Evolutionary conservation across 2,329 filamentous ascomycete species (phyloP).

Genomic region (Penicillium decumbens): DNA sequence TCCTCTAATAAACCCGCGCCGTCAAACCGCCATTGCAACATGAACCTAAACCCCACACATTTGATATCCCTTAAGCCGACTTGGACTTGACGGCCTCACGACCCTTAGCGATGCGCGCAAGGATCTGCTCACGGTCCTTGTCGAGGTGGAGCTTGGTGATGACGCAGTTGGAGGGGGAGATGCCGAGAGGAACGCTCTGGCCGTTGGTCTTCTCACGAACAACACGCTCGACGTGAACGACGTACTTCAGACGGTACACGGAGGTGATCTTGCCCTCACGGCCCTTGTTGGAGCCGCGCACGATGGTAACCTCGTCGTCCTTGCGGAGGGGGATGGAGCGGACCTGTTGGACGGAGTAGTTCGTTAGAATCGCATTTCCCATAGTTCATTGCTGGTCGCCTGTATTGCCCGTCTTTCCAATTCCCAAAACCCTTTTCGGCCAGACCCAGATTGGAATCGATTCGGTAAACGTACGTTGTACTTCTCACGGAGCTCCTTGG

Average conservation of each 20-base stretch:
- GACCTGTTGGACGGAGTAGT: constrained; percentile 56
- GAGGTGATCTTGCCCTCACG: constrained; percentile 97
- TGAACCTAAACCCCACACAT: constrained; percentile 59
- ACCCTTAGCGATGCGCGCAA: constrained; percentile 46
- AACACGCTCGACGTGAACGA: constrained; percentile 95
- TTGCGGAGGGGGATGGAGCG: constrained; percentile 96
- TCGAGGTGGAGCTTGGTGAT: constrained; percentile 97
- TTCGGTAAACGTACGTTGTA: constrained; percentile 71
- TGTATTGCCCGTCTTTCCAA: constrained; percentile 3
- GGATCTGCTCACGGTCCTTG: constrained; percentile 49
- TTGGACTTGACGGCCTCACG: constrained; percentile 54
- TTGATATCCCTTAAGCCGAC: constrained; percentile 56
- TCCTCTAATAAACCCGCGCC: constrained; percentile 25
- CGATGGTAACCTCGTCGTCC: constrained; percentile 90
- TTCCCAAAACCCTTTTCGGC: constrained; percentile 4
- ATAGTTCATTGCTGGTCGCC: neutral
- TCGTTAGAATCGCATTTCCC: constrained; percentile 12
- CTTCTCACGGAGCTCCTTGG: constrained; percentile 97
- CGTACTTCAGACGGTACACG: constrained; percentile 97
- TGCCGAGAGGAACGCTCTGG: constrained; percentile 88
- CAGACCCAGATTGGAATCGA: constrained; percentile 7
- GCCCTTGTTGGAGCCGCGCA: constrained; percentile 92
- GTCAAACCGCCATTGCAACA: constrained; percentile 55
- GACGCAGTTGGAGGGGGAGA: constrained; percentile 95
- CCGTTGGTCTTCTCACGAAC: constrained; percentile 96